Evolutionary conservation across 73 alveolate species (phyloP), one percentile per base, ranked within the genome.

Genomic region (Loxodes magnus): DNA sequence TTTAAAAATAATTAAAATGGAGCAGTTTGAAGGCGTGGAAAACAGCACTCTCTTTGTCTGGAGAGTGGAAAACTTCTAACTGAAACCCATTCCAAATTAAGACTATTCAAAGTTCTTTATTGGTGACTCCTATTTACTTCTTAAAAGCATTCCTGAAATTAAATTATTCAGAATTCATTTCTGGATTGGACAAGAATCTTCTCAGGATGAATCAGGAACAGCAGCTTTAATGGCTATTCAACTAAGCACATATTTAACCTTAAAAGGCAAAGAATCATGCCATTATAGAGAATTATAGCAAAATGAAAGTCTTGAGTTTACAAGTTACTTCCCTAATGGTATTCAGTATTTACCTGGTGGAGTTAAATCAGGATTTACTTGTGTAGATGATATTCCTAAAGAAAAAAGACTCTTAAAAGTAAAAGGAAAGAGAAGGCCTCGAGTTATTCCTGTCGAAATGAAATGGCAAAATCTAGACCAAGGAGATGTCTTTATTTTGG

Each of bases 171-270:
- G 61, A 31, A 69, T 69, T 27, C 83, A 69, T 29, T 69, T 59
- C 51, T 69, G 83, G 83, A 74, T 59, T 33, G 83, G 83, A 36
- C 41, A 58, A 29, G 51, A 59, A 17, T 74, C 83, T 4, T 38
- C 83, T 10, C 20, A 52, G 65, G 83, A 69, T 69, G 83, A 69
- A 39, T 55, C 58, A 36, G 63, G 63, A 1, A 23, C 74, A 5
- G 72, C 83, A 16, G 83, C 83, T 14, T 74, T 74, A 3, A 50
- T 69, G 29, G 48, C 83, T 7, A 74, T 69, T n/a, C 53, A 69
- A 29, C 56, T 69, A 4, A 29, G 66, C 3, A 74, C 27, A 7
- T 37, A 31, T 2, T 39, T 69, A 3, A 21, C 30, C n/a, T n/a
- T n/a, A n/a, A n/a, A n/a, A n/a, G n/a, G n/a, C 5, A 4, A 19